Percentiles rank a stretch among this genome's conserved stretches.
Conservation (phyloP, 2,329 filamentous ascomycete genomes). For the Fusarium papillatum region DNA sequence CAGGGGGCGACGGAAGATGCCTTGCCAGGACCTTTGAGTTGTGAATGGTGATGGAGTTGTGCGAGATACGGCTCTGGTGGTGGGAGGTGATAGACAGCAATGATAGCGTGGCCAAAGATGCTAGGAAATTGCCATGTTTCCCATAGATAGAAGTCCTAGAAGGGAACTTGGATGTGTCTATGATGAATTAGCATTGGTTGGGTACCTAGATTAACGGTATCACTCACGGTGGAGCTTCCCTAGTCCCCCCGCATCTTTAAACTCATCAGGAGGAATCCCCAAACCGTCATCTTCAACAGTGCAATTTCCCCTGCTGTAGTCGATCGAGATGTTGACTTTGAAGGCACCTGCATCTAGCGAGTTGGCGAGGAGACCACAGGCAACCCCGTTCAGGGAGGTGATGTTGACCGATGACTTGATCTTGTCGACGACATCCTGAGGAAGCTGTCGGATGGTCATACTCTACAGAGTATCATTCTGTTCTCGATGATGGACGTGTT, state of each 20-base stretch:
- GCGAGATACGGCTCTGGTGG: conserved; percentile 69
- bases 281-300: conserved; percentile 86
- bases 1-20: conserved; percentile 70
- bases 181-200: conserved; percentile 15
- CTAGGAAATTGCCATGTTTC: conserved; percentile 79
- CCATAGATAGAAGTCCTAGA: conserved; percentile 68
- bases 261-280: conserved; percentile 83
- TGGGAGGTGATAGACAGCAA: conserved; percentile 83
- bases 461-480: conserved; percentile 39
- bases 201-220: conserved; percentile 6
- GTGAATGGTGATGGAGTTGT: conserved; percentile 78
- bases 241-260: conserved; percentile 77
- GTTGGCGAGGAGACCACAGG: conserved; percentile 83
- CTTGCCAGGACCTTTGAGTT: conserved; percentile 76
- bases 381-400: conserved; percentile 78
- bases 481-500: background rate
- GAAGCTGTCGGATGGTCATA: conserved; percentile 79
- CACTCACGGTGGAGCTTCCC: conserved; percentile 79
- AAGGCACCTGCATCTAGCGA: conserved; percentile 84
- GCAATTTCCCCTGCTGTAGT: conserved; percentile 83
- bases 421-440: conserved; percentile 78
- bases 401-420: conserved; percentile 90
- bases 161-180: conserved; percentile 85
- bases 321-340: conserved; percentile 77
- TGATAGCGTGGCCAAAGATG: conserved; percentile 82